These are phyloP conservation scores for Microstegium vimineum DNA, from an alignment of 176 grass and related monocot genomes.

Conservation along the genomic window DNA sequence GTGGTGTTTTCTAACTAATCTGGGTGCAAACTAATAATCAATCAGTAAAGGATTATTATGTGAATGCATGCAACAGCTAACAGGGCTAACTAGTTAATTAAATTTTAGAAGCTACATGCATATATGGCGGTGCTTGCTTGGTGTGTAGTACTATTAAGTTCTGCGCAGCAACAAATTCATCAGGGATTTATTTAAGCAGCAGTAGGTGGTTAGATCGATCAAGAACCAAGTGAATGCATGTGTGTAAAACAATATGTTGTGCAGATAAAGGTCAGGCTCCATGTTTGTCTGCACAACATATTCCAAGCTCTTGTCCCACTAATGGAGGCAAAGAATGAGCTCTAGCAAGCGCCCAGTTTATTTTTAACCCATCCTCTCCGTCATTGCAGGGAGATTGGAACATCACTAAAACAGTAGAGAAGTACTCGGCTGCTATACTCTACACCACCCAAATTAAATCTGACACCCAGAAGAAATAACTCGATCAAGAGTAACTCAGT, in stretches of 20 bases:
- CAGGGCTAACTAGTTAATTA: not conserved
- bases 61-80: not conserved
- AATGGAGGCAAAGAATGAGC: not conserved
- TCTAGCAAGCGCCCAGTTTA: not conserved
- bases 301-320: not conserved
- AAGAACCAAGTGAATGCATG: not conserved
- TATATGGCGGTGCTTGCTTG: not conserved
- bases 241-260: not conserved
- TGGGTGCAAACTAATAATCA: not conserved
- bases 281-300: too few species aligned
- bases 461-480: not conserved
- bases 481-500: not conserved
- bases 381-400: not conserved
- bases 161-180: not conserved
- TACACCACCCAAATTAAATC: constrained; percentile 11
- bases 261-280: too few species aligned
- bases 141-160: not conserved
- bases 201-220: constrained; percentile 5
- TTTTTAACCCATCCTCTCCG: not conserved
- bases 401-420: not conserved
- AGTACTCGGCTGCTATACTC: not conserved
- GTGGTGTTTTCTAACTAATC: constrained; percentile 1
- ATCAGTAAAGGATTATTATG: not conserved
- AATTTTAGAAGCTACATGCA: not conserved
- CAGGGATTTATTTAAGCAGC: constrained; percentile 12